phyloP scores from a whole-genome alignment of 805 yeast species.

The Candida palmyrensis region DNA sequence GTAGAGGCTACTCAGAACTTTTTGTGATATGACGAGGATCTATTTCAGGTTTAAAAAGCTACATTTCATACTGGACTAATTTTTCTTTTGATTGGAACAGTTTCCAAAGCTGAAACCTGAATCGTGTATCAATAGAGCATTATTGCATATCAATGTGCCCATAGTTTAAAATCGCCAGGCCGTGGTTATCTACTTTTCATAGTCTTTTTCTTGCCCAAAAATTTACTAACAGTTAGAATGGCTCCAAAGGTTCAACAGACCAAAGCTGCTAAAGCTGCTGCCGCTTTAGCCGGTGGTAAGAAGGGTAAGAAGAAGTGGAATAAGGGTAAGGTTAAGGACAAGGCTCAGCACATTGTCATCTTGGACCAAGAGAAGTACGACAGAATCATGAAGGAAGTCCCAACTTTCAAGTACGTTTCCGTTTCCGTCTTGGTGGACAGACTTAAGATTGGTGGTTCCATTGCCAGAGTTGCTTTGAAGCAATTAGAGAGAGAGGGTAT shows the following conservation, averaged over 20 bases:
- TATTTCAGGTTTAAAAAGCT: too few relatives aligned
- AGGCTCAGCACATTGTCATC: constrained; percentile 97
- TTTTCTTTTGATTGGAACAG: too few relatives aligned
- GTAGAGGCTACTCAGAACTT: too few relatives aligned
- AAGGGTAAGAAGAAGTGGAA: constrained; percentile 99
- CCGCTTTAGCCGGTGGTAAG: constrained; percentile 99
- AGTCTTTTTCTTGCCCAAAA: not conserved
- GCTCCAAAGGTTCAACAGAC: constrained; percentile 99
- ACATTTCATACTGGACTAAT: too few relatives aligned
- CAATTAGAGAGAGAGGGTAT: constrained; percentile 94
- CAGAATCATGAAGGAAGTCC: constrained; percentile 98
- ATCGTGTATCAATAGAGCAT: too few relatives aligned
- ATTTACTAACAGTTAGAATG: constrained; percentile 52
- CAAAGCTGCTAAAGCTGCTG: constrained; percentile 99
- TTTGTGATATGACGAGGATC: too few relatives aligned
- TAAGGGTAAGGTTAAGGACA: constrained; percentile 99
- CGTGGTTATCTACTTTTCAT: too few relatives aligned
- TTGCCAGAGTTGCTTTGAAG: constrained; percentile 96
- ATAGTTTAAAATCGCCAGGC: too few relatives aligned
- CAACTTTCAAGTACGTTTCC: constrained; percentile 97
- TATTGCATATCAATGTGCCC: too few relatives aligned
- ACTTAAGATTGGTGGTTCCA: constrained; percentile 97
- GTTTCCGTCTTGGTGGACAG: constrained; percentile 98
- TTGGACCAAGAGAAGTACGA: constrained; percentile 98
- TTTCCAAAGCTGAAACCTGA: too few relatives aligned